These are phyloP conservation scores for Hansfordia pulvinata DNA, from an alignment of 2,329 filamentous ascomycete genomes.

Conservation along the genomic window DNA sequence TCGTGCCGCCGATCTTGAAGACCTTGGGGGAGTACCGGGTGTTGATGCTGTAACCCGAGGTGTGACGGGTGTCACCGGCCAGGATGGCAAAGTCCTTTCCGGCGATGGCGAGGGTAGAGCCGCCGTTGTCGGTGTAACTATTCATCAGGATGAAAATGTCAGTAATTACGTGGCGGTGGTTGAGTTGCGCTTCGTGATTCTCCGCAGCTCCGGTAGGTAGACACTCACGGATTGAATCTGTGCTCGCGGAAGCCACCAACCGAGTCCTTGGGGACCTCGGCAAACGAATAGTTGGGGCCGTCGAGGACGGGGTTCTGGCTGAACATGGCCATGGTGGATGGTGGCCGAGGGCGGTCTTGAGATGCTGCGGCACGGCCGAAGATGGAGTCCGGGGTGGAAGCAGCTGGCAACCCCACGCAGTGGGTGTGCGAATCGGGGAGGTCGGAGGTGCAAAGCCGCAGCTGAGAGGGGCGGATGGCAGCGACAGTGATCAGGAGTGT, in stretches of 20 bases:
- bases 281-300: slow-evolving; percentile 57
- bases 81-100: slow-evolving; percentile 92
- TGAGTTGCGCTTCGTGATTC: no score
- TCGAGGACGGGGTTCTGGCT: slow-evolving; percentile 58
- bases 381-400: no score
- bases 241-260: slow-evolving; percentile 53
- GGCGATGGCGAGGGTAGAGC: slow-evolving; percentile 87
- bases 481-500: no score
- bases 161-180: no score
- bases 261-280: slow-evolving; percentile 40
- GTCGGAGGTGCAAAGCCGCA: no score
- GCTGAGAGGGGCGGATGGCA: no score
- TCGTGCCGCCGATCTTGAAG: slow-evolving; percentile 91
- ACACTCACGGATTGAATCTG: slow-evolving; percentile 81
- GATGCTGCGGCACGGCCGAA: no score
- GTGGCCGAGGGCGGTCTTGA: no score
- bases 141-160: no score
- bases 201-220: no score
- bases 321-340: slow-evolving; percentile 54
- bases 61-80: slow-evolving; percentile 92
- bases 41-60: slow-evolving; percentile 98
- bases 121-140: slow-evolving; percentile 96
- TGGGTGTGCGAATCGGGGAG: no score
- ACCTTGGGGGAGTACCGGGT: slow-evolving; percentile 90
- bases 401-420: no score